Conservation (phyloP, 2,329 filamentous ascomycete genomes). For the Lasiodiplodia theobromae region DNA sequence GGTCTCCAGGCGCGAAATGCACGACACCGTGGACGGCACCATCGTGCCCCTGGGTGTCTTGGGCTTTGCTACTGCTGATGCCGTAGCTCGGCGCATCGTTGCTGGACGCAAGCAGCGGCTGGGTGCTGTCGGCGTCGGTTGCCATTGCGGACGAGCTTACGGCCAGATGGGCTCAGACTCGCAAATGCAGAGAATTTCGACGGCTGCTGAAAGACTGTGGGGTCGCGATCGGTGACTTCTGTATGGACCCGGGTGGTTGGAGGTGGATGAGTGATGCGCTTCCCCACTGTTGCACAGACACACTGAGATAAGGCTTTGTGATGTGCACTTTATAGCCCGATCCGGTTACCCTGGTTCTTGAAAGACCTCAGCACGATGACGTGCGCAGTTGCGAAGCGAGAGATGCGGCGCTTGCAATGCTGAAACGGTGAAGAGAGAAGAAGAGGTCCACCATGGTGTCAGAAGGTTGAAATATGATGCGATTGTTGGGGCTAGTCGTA, state of each 20-base stretch:
- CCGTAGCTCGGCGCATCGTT: background rate
- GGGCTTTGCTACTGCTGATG: conserved; percentile 2
- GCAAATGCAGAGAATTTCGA: background rate
- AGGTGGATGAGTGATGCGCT: background rate
- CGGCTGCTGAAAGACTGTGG: background rate
- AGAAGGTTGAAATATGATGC: conserved; percentile 7
- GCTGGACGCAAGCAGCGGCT: conserved; percentile 17
- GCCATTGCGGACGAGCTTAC: background rate
- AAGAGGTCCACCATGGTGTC: conserved; percentile 1
- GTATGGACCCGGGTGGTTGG: background rate
- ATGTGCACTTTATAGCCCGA: conserved; percentile 5
- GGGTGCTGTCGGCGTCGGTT: conserved; percentile 7
- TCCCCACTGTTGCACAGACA: conserved; percentile 24
- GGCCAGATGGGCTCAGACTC: background rate
- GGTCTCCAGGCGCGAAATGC: conserved; percentile 35
- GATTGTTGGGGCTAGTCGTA: background rate
- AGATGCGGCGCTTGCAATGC: background rate
- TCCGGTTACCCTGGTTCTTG: background rate
- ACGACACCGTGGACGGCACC: conserved; percentile 35
- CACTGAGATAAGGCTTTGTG: conserved; percentile 13
- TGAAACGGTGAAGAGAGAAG: background rate
- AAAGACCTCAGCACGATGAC: background rate
- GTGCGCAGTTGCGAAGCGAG: background rate
- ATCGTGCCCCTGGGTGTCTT: background rate
- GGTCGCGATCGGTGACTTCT: background rate